Evolutionary conservation across 768 basidiomycete genomes (phyloP).

Genomic region (Suillus luteus): DNA sequence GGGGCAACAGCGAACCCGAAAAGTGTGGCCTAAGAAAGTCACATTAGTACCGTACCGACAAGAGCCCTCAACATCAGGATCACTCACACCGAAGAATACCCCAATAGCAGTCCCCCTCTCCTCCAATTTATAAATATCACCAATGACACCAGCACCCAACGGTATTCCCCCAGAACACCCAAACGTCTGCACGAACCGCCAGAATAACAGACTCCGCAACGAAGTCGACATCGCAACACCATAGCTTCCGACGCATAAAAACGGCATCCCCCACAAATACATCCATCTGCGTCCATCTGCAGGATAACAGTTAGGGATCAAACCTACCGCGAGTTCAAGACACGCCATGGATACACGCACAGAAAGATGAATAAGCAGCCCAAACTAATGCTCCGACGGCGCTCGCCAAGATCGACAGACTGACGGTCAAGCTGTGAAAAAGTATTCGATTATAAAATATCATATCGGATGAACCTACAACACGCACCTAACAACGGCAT

Average conservation of each 20-base stretch:
- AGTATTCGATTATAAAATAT: background rate
- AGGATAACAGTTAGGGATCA: background rate
- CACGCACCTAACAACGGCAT: constrained; percentile 54
- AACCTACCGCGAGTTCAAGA: background rate
- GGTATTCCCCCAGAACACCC: constrained; percentile 59
- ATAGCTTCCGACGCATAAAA: constrained; percentile 58
- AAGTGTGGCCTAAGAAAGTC: constrained; percentile 40
- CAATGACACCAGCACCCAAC: constrained; percentile 62
- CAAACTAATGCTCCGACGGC: constrained; percentile 52
- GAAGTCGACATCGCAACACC: constrained; percentile 53
- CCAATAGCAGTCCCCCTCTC: constrained; percentile 64
- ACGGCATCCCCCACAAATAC: constrained; percentile 60
- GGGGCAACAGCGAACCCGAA: constrained; percentile 67
- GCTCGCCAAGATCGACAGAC: constrained; percentile 48
- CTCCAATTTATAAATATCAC: constrained; percentile 67
- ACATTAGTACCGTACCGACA: background rate
- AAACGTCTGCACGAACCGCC: constrained; percentile 66
- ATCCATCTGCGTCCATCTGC: constrained; percentile 66
- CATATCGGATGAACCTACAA: background rate
- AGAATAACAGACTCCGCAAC: constrained; percentile 53
- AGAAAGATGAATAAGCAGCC: constrained; percentile 54
- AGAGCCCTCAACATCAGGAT: constrained; percentile 14
- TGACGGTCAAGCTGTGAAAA: constrained; percentile 46
- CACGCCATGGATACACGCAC: constrained; percentile 32
- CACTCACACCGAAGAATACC: constrained; percentile 51